phyloP scores from a whole-genome alignment of 176 grass and related monocot species.

The Aegilops longissima region DNA sequence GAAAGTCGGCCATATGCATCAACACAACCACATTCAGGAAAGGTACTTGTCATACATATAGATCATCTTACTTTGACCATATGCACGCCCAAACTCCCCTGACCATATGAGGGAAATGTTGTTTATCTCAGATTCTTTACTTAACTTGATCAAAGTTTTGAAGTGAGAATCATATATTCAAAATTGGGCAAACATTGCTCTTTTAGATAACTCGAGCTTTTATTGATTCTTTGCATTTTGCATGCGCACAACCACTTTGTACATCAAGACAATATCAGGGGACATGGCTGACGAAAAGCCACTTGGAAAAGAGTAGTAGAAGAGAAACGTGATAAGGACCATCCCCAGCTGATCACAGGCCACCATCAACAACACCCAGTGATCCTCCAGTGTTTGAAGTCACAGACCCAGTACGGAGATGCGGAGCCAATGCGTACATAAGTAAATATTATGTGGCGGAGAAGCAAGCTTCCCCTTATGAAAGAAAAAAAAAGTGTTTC shows the following conservation, averaged over 20 bases:
- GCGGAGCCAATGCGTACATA: no score
- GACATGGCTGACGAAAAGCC: neutral
- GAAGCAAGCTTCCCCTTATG: no score
- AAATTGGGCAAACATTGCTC: neutral
- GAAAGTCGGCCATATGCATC: neutral
- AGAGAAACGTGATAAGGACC: neutral
- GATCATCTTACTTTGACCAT: neutral
- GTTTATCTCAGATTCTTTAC: neutral
- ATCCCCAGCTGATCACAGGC: neutral
- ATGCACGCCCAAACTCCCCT: neutral
- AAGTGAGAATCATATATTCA: neutral
- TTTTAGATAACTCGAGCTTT: neutral
- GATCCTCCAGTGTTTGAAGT: no score
- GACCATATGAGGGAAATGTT: neutral
- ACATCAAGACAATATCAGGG: neutral
- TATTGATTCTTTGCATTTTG: neutral
- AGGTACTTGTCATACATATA: neutral
- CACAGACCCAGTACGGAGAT: no score
- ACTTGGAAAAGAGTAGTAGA: neutral
- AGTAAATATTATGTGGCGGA: no score
- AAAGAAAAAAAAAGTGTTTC: no score
- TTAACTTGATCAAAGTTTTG: neutral
- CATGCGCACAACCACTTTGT: no score
- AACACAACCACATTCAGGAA: neutral
- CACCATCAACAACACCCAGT: neutral